Evolutionary conservation across 176 grass and related monocot species (phyloP), one percentile per base, ranked within the genome.

Genomic region (Calamus simplicifolius): DNA sequence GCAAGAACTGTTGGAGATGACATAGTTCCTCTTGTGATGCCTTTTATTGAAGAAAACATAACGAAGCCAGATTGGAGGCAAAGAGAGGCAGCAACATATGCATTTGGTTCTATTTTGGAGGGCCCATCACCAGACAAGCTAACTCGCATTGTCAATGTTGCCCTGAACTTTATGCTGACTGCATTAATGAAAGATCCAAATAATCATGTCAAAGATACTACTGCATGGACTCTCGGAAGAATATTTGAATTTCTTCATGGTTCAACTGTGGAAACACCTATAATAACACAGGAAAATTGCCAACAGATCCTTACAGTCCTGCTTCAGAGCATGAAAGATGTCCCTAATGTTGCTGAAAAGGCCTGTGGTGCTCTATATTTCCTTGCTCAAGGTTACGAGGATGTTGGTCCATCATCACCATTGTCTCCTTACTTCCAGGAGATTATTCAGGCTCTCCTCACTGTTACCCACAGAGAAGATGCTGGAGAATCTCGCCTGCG

Each of bases 201-300:
- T 63, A 63, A 63, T 16, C 61, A 63, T 63, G 61, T 63, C 38
- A 63, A 63, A 48, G 61, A 63, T 15, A 63, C 61, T 63, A 63
- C 61, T 16, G 38, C 61, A 49, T 63, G 61, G 61, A 63, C 61
- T 49, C 38, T 63, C 2, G 61, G 61, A 49, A 63, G 61, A 50
- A 63, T 63, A 50, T 63, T 63, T 25, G 61, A 63, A 8, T 63
- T 63, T 49, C 61, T 63, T 19, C 61, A 63, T 63, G 61, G 38
- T 4, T 63, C 61, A 16, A 63, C 17, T 48, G 7, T 50, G 5
- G 35, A 63, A 49, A 19, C 38, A 35, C 7, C 13, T 50, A 48
- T 50, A 16, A 63, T 63, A 16, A 63, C 61, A 16, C 8, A 49
- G 21, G 61, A 25, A 19, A 63, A 63, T 63, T 63, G 61, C 30